Evolutionary conservation across 2,329 filamentous ascomycete genomes (phyloP).

Genomic region (Penicillium glabrum): DNA sequence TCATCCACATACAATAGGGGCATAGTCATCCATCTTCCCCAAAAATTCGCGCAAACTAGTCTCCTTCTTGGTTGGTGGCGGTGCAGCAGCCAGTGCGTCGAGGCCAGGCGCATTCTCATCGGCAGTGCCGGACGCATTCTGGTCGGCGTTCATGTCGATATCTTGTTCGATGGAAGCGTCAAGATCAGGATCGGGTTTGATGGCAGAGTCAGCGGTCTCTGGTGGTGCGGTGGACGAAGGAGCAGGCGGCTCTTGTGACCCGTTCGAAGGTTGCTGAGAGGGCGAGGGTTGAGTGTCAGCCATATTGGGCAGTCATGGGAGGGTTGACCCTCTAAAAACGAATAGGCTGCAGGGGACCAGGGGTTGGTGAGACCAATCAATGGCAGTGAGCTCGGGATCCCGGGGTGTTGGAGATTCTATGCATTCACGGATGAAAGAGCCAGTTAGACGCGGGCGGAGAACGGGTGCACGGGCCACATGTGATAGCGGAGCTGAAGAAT

Average conservation of each 20-base stretch:
- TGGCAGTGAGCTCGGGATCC: conserved; percentile 7
- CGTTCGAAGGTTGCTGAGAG: conserved; percentile 21
- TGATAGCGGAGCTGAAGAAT: background rate
- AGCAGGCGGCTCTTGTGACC: conserved; percentile 22
- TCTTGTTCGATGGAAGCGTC: conserved; percentile 39
- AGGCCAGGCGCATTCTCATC: conserved; percentile 20
- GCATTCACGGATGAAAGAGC: conserved; percentile 10
- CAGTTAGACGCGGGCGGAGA: conserved; percentile 18
- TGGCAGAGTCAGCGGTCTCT: conserved; percentile 22
- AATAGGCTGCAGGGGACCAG: conserved; percentile 17
- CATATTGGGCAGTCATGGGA: conserved; percentile 30
- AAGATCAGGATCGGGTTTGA: conserved; percentile 27
- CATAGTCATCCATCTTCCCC: conserved; percentile 96
- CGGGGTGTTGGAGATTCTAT: conserved; percentile 11
- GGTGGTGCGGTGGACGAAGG: conserved; percentile 20
- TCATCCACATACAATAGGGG: conserved; percentile 74
- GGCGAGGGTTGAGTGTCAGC: conserved; percentile 30
- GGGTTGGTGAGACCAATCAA: conserved; percentile 15
- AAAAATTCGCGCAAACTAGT: conserved; percentile 89
- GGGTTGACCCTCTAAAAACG: conserved; percentile 6
- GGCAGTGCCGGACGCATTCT: conserved; percentile 2
- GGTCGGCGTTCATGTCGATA: conserved; percentile 35
- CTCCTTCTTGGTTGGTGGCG: conserved; percentile 78
- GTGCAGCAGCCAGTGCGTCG: conserved; percentile 50
- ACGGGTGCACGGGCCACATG: conserved; percentile 14